phyloP scores from a whole-genome alignment of 495 filamentous ascomycete species.

The Annulohypoxylon bovei region DNA sequence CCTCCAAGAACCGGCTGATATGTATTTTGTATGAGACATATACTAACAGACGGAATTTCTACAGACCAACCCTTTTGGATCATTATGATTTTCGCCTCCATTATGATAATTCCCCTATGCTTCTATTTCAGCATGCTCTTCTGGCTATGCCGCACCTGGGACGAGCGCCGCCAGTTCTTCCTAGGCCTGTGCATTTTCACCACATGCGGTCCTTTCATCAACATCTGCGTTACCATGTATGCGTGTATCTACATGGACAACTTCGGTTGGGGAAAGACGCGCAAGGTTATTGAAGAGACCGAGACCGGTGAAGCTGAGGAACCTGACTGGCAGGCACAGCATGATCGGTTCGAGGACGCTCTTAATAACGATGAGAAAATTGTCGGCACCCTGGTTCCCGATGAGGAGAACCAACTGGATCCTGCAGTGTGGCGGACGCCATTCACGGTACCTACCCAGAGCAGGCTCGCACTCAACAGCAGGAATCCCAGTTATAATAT shows the following conservation, averaged over 20 bases:
- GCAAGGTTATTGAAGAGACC: slow-evolving; percentile 40
- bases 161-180: slow-evolving; percentile 40
- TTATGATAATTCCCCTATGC: slow-evolving; percentile 41
- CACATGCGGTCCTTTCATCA: slow-evolving; percentile 42
- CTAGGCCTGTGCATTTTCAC: slow-evolving; percentile 34
- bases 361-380: slow-evolving; percentile 35
- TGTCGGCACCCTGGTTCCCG: slow-evolving; percentile 28
- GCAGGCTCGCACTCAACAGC: neutral
- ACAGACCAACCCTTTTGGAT: slow-evolving; percentile 38
- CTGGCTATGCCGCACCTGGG: slow-evolving; percentile 37
- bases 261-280: slow-evolving; percentile 51
- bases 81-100: slow-evolving; percentile 44
- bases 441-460: slow-evolving; percentile 23
- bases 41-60: neutral
- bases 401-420: slow-evolving; percentile 37
- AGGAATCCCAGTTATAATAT: neutral
- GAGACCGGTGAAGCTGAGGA: slow-evolving; percentile 43
- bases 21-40: neutral
- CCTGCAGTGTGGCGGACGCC: slow-evolving; percentile 34
- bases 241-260: slow-evolving; percentile 43
- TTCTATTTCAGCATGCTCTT: slow-evolving; percentile 36
- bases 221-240: slow-evolving; percentile 44
- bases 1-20: neutral
- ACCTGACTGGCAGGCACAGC: slow-evolving; percentile 18
- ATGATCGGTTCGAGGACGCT: slow-evolving; percentile 26